A percentile compares a stretch with the other conserved stretches of the same genome.
Evolutionary conservation across 768 basidiomycete species (phyloP).

Genomic region (Agrocybe pediades): DNA sequence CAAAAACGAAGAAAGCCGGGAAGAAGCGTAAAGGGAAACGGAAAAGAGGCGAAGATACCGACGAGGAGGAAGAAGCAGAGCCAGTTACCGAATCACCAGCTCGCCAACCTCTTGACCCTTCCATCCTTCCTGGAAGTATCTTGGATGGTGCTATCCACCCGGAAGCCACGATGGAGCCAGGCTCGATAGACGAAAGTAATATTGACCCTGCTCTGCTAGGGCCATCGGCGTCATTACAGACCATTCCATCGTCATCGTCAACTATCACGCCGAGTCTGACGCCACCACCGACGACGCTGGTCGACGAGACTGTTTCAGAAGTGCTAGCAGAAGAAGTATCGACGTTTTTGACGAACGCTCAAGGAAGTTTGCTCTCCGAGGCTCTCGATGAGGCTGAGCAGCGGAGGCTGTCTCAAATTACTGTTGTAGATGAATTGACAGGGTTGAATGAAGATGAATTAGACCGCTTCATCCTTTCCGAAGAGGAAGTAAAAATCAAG

Average conservation of each 20-base stretch:
- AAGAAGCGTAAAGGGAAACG: constrained; percentile 36
- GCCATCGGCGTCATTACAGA: constrained; percentile 16
- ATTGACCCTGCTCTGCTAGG: constrained; percentile 59
- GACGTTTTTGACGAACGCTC: constrained; percentile 60
- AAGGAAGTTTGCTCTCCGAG: constrained; percentile 57
- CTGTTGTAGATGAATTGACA: constrained; percentile 60
- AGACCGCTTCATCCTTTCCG: constrained; percentile 74
- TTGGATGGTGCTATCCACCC: constrained; percentile 49
- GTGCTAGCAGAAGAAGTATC: constrained; percentile 72
- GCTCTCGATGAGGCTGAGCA: constrained; percentile 72
- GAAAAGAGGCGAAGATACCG: constrained; percentile 29
- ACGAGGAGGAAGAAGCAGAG: constrained; percentile 26
- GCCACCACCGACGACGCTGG: constrained; percentile 33
- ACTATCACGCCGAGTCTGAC: constrained; percentile 8
- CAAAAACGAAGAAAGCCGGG: constrained; percentile 40
- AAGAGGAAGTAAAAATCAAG: constrained; percentile 83
- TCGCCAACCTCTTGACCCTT: constrained; percentile 51
- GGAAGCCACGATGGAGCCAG: constrained; percentile 36
- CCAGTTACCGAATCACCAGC: constrained; percentile 15
- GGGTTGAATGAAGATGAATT: constrained; percentile 93
- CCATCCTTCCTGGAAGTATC: constrained; percentile 68
- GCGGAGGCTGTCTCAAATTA: constrained; percentile 54
- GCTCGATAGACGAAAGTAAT: constrained; percentile 46
- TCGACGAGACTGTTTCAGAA: constrained; percentile 64
- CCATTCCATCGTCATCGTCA: constrained; percentile 1